Evolutionary conservation across 495 filamentous ascomycete genomes (phyloP).

Genomic region (Penicillium odoratum): DNA sequence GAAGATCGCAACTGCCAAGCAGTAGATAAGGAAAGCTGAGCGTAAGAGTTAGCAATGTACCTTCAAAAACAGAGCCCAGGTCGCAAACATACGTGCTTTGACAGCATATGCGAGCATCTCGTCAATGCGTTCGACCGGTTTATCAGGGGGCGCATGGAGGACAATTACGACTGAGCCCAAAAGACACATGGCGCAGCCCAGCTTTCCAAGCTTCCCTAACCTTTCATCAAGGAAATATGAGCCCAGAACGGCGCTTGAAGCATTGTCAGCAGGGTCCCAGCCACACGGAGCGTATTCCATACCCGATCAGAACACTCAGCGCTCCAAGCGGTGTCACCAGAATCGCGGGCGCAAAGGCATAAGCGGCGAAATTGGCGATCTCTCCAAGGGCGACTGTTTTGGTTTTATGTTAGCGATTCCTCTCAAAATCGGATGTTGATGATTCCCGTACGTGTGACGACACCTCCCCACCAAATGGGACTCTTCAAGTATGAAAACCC

Average conservation of each 20-base stretch:
- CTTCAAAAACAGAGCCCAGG: not conserved
- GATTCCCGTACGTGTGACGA: conserved; percentile 69
- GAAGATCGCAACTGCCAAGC: conserved; percentile 72
- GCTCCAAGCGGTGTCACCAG: conserved; percentile 93
- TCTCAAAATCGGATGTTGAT: not conserved
- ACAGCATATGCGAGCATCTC: conserved; percentile 86
- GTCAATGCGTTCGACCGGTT: conserved; percentile 83
- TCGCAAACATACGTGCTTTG: conserved; percentile 67
- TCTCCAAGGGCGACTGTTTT: conserved; percentile 74
- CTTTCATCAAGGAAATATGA: conserved; percentile 91
- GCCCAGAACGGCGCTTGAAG: conserved; percentile 77
- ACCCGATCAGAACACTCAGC: conserved; percentile 91
- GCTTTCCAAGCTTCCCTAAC: conserved; percentile 83
- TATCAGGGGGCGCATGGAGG: conserved; percentile 91
- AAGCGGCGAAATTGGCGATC: conserved; percentile 94
- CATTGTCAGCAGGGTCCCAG: conserved; percentile 30
- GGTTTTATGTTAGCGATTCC: conserved; percentile 13
- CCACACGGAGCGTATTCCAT: conserved; percentile 12
- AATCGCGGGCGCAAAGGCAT: conserved; percentile 96
- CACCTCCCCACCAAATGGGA: conserved; percentile 94
- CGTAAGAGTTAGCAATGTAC: conserved; percentile 1
- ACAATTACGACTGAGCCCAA: conserved; percentile 97
- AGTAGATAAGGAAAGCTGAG: conserved; percentile 85
- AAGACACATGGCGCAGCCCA: conserved; percentile 94
- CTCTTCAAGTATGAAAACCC: conserved; percentile 91